phyloP scores from a whole-genome alignment of 2,329 filamentous ascomycete species.

The Chrysoporthe puriensis region DNA sequence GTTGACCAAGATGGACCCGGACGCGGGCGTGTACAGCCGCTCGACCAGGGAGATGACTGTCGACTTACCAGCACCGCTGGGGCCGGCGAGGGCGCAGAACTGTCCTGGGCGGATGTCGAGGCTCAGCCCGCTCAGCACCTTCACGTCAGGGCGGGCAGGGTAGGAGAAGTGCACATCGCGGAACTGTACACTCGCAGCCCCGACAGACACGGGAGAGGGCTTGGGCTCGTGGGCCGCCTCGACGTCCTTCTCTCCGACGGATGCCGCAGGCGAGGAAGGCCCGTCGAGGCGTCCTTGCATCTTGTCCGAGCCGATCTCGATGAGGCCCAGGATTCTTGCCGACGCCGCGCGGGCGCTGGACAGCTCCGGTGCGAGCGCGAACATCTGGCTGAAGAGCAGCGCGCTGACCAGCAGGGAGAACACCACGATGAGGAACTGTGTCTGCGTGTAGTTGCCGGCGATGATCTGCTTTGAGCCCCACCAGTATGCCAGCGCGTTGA shows the following conservation, averaged over 20 bases:
- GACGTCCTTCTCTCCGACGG: slow-evolving; percentile 29
- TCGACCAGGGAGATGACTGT: slow-evolving; percentile 53
- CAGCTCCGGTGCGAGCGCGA: slow-evolving; percentile 61
- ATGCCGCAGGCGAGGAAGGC: not conserved
- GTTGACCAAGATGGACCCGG: slow-evolving; percentile 57
- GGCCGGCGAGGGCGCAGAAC: slow-evolving; percentile 49
- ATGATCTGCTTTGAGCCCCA: slow-evolving; percentile 63
- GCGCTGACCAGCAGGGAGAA: slow-evolving; percentile 55
- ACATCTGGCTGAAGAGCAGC: slow-evolving; percentile 60
- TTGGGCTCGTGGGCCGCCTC: slow-evolving; percentile 37
- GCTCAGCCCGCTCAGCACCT: slow-evolving; percentile 48
- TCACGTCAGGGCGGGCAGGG: slow-evolving; percentile 58
- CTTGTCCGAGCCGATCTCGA: slow-evolving; percentile 28
- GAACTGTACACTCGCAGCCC: slow-evolving; percentile 48
- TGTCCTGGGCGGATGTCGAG: slow-evolving; percentile 43
- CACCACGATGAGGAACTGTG: slow-evolving; percentile 62
- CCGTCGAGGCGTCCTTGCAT: slow-evolving; percentile 14
- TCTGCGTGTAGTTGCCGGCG: slow-evolving; percentile 55
- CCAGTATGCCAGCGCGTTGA: slow-evolving; percentile 58
- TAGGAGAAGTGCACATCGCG: slow-evolving; percentile 63
- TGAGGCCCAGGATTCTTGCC: slow-evolving; percentile 42
- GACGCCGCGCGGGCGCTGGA: slow-evolving; percentile 54
- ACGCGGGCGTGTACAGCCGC: slow-evolving; percentile 56
- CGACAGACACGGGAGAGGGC: not conserved
- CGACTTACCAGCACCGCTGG: slow-evolving; percentile 51